phyloP scores from a whole-genome alignment of 83 land plant genomes.

The Picea mariana region DNA sequence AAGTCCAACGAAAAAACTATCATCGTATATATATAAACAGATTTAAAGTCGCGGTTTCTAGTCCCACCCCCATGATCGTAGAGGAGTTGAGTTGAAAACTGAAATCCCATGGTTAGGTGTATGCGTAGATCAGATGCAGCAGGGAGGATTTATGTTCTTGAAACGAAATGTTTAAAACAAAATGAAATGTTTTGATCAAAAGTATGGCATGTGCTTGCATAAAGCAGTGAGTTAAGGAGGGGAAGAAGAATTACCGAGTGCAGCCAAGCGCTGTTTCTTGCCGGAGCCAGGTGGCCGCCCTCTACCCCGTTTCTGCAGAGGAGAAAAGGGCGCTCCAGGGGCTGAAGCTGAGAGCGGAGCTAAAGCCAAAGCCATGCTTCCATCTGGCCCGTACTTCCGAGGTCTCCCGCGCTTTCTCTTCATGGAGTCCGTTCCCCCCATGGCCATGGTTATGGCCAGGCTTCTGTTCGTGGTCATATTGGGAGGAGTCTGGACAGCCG shows the following conservation, averaged over 20 bases:
- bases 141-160: too few species aligned
- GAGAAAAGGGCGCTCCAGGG: slow-evolving; percentile 19
- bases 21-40: too few species aligned
- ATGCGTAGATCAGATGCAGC: too few species aligned
- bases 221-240: too few species aligned
- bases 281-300: slow-evolving; percentile 88
- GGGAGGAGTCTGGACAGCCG: neutral
- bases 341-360: slow-evolving; percentile 31
- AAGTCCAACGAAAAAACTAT: too few species aligned
- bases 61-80: too few species aligned
- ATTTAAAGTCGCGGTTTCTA: too few species aligned
- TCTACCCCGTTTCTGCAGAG: slow-evolving; percentile 45
- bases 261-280: slow-evolving; percentile 52
- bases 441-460: neutral
- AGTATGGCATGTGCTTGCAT: too few species aligned
- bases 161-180: too few species aligned
- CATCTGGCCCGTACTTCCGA: slow-evolving; percentile 59
- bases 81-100: too few species aligned
- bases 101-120: too few species aligned
- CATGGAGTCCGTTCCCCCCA: slow-evolving; percentile 24
- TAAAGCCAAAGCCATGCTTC: slow-evolving; percentile 46
- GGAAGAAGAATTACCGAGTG: slow-evolving; percentile 31
- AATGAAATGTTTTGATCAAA: too few species aligned
- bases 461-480: neutral
- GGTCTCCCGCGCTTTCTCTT: slow-evolving; percentile 66